phyloP scores from a whole-genome alignment of 2,329 filamentous ascomycete genomes.

The Penicillium rolfsii region DNA sequence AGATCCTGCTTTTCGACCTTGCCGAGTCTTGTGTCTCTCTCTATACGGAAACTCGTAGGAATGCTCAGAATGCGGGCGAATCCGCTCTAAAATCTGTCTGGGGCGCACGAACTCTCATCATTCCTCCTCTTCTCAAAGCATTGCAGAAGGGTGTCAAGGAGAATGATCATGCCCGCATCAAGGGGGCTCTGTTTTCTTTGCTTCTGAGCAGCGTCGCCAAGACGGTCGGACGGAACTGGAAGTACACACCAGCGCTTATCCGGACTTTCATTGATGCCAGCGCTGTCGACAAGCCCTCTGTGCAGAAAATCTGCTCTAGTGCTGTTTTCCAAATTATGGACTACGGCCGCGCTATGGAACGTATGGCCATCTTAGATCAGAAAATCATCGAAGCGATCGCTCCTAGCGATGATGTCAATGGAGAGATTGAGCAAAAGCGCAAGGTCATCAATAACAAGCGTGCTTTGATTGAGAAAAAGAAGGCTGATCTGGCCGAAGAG shows the following conservation, averaged over 20 bases:
- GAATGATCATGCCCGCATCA: conserved; percentile 87
- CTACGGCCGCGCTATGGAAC: conserved; percentile 85
- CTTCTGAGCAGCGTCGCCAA: conserved; percentile 86
- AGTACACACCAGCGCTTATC: conserved; percentile 88
- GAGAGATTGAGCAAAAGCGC: conserved; percentile 62
- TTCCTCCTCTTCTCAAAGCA: conserved; percentile 79
- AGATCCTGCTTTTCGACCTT: conserved; percentile 79
- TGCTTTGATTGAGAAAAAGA: conserved; percentile 78
- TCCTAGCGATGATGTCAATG: conserved; percentile 66
- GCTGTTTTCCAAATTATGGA: conserved; percentile 86
- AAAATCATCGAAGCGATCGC: conserved; percentile 71
- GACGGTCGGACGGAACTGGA: conserved; percentile 89
- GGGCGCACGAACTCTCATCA: conserved; percentile 83
- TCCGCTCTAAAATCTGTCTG: conserved; percentile 90
- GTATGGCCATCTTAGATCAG: conserved; percentile 80
- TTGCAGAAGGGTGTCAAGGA: conserved; percentile 77
- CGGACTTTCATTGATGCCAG: conserved; percentile 87
- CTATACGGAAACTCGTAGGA: conserved; percentile 94
- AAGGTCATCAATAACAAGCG: conserved; percentile 76
- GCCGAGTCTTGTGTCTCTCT: conserved; percentile 86
- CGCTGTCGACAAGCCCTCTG: conserved; percentile 88
- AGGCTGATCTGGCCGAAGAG: conserved; percentile 77
- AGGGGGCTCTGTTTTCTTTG: conserved; percentile 89
- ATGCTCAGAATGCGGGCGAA: conserved; percentile 88
- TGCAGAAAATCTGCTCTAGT: conserved; percentile 82